Evolutionary conservation across 768 basidiomycete species (phyloP).

Genomic region (Trametes punicea): DNA sequence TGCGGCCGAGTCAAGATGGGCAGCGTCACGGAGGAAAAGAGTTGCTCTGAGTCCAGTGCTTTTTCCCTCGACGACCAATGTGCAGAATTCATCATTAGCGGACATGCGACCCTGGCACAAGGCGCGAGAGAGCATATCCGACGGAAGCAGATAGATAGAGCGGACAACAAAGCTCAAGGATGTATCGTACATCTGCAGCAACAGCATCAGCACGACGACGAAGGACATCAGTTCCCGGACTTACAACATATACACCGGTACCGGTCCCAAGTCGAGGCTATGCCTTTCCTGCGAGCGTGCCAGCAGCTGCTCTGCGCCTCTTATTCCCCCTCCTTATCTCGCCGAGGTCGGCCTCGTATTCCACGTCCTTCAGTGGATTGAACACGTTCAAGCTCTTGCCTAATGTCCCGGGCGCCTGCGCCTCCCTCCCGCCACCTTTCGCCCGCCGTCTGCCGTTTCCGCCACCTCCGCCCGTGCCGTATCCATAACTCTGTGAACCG

Average conservation of each 20-base stretch:
- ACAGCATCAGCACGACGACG: not conserved
- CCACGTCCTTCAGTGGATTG: conserved; percentile 56
- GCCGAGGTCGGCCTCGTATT: conserved; percentile 71
- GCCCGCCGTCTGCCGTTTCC: conserved; percentile 35
- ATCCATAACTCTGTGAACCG: conserved; percentile 24
- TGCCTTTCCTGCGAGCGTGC: conserved; percentile 23
- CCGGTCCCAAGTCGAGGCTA: not conserved
- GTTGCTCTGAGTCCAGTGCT: no score
- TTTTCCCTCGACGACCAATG: no score
- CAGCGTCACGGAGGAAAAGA: no score
- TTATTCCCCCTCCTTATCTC: conserved; percentile 80
- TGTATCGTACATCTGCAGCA: conserved; percentile 5
- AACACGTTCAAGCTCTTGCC: conserved; percentile 69
- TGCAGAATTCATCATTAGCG: no score
- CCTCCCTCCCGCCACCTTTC: conserved; percentile 46
- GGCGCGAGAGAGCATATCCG: no score
- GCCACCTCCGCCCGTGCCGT: conserved; percentile 11
- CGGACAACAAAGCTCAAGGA: not conserved
- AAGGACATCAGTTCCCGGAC: not conserved
- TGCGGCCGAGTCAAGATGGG: no score
- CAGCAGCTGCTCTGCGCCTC: conserved; percentile 42
- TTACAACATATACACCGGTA: not conserved
- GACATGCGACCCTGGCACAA: no score
- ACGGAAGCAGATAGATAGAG: not conserved
- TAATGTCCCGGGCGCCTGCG: conserved; percentile 59